Evolutionary conservation across 768 basidiomycete genomes (phyloP).

Genomic region (Obba rivulosa): DNA sequence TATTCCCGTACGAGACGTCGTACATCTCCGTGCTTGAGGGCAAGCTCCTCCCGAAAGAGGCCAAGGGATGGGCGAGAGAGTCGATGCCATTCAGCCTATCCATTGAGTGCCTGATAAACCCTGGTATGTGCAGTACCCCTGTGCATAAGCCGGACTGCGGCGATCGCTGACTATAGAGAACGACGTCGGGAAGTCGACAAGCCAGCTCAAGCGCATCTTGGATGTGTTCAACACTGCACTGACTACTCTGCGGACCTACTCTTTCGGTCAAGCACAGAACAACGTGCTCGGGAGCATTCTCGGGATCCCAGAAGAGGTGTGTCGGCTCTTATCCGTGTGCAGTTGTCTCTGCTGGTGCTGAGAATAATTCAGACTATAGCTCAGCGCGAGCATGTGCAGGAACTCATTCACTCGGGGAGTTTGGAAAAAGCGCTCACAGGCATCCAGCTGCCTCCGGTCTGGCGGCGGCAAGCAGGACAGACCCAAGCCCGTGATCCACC

Average conservation of each 20-base stretch:
- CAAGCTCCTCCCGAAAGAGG: slow-evolving; percentile 30
- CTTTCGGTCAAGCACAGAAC: slow-evolving; percentile 1
- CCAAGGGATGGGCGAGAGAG: slow-evolving; percentile 27
- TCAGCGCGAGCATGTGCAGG: slow-evolving; percentile 8
- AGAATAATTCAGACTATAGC: slow-evolving; percentile 9
- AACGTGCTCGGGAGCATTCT: slow-evolving; percentile 21
- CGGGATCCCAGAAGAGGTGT: slow-evolving; percentile 16
- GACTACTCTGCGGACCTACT: slow-evolving; percentile 7
- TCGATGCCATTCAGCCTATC: slow-evolving; percentile 24
- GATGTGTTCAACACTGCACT: slow-evolving; percentile 32
- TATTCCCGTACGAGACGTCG: slow-evolving; percentile 33
- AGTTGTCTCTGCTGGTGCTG: neutral
- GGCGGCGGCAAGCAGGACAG: neutral
- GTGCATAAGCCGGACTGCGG: neutral
- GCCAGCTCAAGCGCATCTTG: slow-evolving; percentile 27
- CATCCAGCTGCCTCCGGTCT: slow-evolving; percentile 1
- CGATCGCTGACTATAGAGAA: slow-evolving; percentile 26
- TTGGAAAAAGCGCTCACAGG: slow-evolving; percentile 8
- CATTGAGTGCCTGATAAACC: slow-evolving; percentile 39
- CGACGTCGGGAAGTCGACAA: slow-evolving; percentile 33
- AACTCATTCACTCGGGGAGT: slow-evolving; percentile 15
- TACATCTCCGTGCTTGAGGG: slow-evolving; percentile 36
- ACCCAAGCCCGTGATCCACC: neutral
- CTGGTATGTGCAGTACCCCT: slow-evolving; percentile 25
- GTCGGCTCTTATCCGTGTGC: neutral